Conservation (phyloP, 2,329 filamentous ascomycete species). For the Cladosporium halotolerans region DNA sequence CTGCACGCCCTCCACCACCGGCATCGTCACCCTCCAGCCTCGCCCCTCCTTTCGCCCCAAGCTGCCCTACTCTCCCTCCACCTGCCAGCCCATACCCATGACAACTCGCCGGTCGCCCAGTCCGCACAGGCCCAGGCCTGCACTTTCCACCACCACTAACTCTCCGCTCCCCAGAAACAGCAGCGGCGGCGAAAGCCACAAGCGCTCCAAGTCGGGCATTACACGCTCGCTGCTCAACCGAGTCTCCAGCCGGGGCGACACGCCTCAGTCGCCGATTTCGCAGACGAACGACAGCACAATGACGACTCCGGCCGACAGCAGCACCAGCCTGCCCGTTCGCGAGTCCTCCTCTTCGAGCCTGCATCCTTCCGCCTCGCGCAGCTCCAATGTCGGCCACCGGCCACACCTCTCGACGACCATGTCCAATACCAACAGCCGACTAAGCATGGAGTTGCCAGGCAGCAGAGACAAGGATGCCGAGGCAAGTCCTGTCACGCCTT, state of each 20-base stretch:
- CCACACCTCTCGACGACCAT: constrained; percentile 33
- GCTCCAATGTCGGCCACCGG: constrained; percentile 21
- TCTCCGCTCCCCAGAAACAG: not conserved
- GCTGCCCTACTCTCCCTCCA: not conserved
- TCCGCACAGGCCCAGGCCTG: constrained; percentile 8
- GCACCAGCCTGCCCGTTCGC: constrained; percentile 64
- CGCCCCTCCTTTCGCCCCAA: too few relatives aligned
- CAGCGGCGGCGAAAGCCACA: constrained; percentile 34
- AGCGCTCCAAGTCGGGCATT: constrained; percentile 48
- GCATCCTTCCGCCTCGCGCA: constrained; percentile 9
- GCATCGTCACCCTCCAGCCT: too few relatives aligned
- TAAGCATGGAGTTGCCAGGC: constrained; percentile 11
- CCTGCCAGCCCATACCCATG: not conserved
- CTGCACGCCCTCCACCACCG: too few relatives aligned
- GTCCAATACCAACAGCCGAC: constrained; percentile 22
- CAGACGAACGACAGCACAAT: constrained; percentile 33
- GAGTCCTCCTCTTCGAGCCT: constrained; percentile 2
- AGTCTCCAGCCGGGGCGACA: constrained; percentile 41
- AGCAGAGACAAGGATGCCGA: constrained; percentile 7
- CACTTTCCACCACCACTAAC: not conserved
- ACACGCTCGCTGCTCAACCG: constrained; percentile 49
- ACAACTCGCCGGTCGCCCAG: constrained; percentile 8
- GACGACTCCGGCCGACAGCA: constrained; percentile 74
- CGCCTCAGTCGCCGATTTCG: constrained; percentile 14
- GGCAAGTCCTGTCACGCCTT: constrained; percentile 16